Percentiles rank a stretch among this genome's conserved stretches.
Evolutionary conservation across 1,139 yeast species (phyloP).

Genomic region (Spathaspora jeffriesii): DNA sequence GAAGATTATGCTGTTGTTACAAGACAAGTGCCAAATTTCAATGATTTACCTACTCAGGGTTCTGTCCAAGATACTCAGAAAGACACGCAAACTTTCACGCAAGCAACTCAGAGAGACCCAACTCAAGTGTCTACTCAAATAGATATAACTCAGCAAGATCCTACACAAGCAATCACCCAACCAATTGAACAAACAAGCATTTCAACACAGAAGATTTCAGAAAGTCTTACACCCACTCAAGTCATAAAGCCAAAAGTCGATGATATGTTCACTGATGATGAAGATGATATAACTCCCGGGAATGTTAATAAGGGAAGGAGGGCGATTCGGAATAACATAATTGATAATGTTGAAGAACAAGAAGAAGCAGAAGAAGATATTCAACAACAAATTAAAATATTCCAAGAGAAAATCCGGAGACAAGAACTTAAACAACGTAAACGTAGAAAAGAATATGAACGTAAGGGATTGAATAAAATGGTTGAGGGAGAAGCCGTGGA

Average conservation of each 20-base stretch:
- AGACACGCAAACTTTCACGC: conserved; percentile 16
- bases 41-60: conserved; percentile 15
- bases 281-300: conserved; percentile 31
- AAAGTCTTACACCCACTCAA: neutral
- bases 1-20: conserved; percentile 5
- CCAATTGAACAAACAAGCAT: conserved; percentile 2
- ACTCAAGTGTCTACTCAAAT: conserved; percentile 17
- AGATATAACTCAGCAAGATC: conserved; percentile 20
- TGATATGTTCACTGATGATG: conserved; percentile 16
- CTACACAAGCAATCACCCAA: conserved; percentile 17
- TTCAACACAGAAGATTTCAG: conserved; percentile 11
- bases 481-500: conserved; percentile 92
- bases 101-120: conserved; percentile 2
- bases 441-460: conserved; percentile 49
- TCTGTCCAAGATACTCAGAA: conserved; percentile 20
- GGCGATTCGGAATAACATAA: conserved; percentile 18
- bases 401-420: conserved; percentile 40
- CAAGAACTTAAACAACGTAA: conserved; percentile 38
- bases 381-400: conserved; percentile 30
- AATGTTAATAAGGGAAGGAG: conserved; percentile 26
- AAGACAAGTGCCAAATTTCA: conserved; percentile 15
- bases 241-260: neutral
- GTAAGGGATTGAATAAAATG: conserved; percentile 51
- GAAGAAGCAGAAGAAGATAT: conserved; percentile 26
- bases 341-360: conserved; percentile 16